Conservation (phyloP, 139 green algal species). For the Desmodesmus armatus region DNA sequence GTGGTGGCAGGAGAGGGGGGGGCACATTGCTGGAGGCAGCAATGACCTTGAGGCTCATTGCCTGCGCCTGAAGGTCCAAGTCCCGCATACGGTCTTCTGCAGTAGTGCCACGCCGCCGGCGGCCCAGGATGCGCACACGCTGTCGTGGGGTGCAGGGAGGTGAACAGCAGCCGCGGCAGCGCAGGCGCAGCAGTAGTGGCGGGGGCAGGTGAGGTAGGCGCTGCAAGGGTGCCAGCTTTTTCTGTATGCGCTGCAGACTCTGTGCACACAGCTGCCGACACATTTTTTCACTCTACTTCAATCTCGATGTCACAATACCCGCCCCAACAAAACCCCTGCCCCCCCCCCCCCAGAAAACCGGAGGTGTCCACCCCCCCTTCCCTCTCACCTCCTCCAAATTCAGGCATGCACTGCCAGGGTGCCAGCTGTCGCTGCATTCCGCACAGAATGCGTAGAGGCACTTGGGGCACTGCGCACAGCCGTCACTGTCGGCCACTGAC, state of each 20-base stretch:
- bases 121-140: slow-evolving; percentile 35
- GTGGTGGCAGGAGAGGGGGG: too few species aligned
- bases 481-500: slow-evolving; percentile 80
- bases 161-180: not conserved
- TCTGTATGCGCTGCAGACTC: too few species aligned
- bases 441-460: slow-evolving; percentile 87
- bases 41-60: slow-evolving; percentile 14
- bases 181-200: too few species aligned
- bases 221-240: too few species aligned
- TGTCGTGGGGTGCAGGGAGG: too few species aligned
- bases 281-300: too few species aligned
- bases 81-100: not conserved
- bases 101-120: not conserved
- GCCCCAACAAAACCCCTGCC: not conserved
- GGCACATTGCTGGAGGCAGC: slow-evolving; percentile 63
- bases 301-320: too few species aligned
- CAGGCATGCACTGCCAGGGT: slow-evolving; percentile 71
- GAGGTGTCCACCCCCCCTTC: not conserved
- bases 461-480: slow-evolving; percentile 78
- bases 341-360: not conserved
- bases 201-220: too few species aligned
- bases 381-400: slow-evolving; percentile 44
- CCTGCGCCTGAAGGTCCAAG: slow-evolving; percentile 23
- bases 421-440: slow-evolving; percentile 76
- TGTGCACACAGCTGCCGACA: too few species aligned